Evolutionary conservation across 495 filamentous ascomycete species (phyloP).

Genomic region (Cetradonia linearis): DNA sequence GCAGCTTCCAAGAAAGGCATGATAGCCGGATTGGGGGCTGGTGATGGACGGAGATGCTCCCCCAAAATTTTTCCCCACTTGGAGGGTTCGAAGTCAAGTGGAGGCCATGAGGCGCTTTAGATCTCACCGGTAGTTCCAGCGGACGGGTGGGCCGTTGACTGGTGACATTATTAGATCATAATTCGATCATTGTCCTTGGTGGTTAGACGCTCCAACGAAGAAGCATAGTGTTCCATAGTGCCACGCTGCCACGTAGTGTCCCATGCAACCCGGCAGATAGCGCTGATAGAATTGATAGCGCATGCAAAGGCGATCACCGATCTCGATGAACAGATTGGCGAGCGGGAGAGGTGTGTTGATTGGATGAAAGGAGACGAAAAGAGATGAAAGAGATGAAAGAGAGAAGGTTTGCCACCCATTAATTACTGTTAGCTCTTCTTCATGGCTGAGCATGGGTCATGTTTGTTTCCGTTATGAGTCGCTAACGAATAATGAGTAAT

Average conservation of each 20-base stretch:
- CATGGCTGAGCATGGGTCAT: not conserved
- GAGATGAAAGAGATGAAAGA: too few species aligned
- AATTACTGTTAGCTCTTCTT: not conserved
- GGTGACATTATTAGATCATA: constrained; percentile 1
- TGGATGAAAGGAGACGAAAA: not conserved
- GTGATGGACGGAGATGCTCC: not conserved
- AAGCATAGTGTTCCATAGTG: not conserved
- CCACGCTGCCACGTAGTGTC: too few species aligned
- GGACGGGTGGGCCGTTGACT: not conserved
- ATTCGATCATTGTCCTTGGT: too few species aligned
- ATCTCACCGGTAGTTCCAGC: not conserved
- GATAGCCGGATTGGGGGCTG: not conserved
- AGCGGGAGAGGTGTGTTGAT: not conserved
- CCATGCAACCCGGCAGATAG: too few species aligned
- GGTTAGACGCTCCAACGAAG: not conserved
- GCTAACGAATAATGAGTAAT: not conserved
- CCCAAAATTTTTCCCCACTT: too few species aligned
- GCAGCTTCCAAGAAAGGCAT: not conserved
- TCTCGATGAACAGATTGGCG: constrained; percentile 5
- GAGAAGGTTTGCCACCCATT: too few species aligned
- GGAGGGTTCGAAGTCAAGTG: too few species aligned
- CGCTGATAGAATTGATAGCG: not conserved
- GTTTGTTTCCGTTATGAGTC: not conserved
- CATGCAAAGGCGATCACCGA: constrained; percentile 1
- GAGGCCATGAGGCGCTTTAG: too few species aligned